A percentile compares a stretch with the other conserved stretches of the same genome.
phyloP scores from a whole-genome alignment of 2,329 filamentous ascomycete species.

The Paramyrothecium sp. region DNA sequence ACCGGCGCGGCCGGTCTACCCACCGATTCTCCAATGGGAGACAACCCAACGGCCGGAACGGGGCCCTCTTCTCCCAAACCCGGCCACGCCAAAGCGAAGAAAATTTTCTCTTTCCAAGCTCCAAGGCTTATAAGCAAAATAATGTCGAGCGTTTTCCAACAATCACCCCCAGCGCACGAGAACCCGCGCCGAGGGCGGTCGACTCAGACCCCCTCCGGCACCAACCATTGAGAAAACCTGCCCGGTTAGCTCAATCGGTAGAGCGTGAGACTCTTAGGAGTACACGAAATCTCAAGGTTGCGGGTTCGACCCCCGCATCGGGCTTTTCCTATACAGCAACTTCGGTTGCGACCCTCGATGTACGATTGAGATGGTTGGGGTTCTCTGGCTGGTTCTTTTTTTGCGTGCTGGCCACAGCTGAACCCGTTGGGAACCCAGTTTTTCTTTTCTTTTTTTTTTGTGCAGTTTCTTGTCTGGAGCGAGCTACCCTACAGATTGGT shows the following conservation, averaged over 20 bases:
- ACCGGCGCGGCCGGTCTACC: background rate
- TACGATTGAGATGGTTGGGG: background rate
- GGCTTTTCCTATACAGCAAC: conserved; percentile 26
- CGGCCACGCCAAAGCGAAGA: background rate
- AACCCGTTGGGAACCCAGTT: too few relatives aligned
- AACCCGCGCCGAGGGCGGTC: background rate
- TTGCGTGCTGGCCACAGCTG: too few relatives aligned
- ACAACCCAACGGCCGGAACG: background rate
- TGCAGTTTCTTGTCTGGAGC: too few relatives aligned
- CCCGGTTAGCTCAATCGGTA: conserved; percentile 32
- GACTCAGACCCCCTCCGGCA: background rate
- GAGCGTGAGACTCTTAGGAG: conserved; percentile 62
- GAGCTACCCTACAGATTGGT: too few relatives aligned
- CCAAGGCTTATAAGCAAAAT: background rate
- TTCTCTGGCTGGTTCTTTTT: background rate
- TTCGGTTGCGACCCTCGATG: background rate
- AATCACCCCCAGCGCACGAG: background rate
- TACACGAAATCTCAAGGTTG: conserved; percentile 43
- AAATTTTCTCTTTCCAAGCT: background rate
- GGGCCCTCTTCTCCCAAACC: background rate
- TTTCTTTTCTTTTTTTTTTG: too few relatives aligned
- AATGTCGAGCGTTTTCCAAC: background rate
- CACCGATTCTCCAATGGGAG: background rate
- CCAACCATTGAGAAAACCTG: background rate
- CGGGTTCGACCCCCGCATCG: conserved; percentile 46